These are phyloP conservation scores for Cordyceps pruinosa DNA, from an alignment of 2,329 filamentous ascomycete genomes.

Conservation along the genomic window DNA sequence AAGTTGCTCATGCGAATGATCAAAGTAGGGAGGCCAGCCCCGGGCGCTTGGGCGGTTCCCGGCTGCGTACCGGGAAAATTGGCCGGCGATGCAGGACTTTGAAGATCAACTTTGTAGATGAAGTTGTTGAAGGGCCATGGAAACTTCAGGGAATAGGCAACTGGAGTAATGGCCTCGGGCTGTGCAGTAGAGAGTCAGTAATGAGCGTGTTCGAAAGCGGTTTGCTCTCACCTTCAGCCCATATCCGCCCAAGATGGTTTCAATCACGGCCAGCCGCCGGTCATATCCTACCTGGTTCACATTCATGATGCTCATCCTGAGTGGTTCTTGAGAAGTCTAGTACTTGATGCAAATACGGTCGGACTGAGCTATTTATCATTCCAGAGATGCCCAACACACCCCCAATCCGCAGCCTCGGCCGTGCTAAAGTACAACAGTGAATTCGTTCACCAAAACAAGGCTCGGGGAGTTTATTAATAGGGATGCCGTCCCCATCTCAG, in stretches of 20 bases:
- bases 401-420: background rate
- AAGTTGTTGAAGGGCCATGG: slow-evolving; percentile 16
- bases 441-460: background rate
- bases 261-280: background rate
- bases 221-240: background rate
- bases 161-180: background rate
- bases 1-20: slow-evolving; percentile 16
- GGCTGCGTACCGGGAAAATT: slow-evolving; percentile 1
- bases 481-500: background rate
- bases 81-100: background rate
- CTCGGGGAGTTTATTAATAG: background rate
- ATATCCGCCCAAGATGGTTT: background rate
- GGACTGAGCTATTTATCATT: background rate
- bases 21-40: background rate
- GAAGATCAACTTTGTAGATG: slow-evolving; percentile 16
- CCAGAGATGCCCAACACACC: background rate
- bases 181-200: background rate
- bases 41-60: background rate
- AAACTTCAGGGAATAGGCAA: background rate
- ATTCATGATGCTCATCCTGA: too few relatives aligned
- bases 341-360: background rate
- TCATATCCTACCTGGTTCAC: background rate
- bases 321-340: background rate
- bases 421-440: background rate
- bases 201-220: background rate